phyloP scores from a whole-genome alignment of 2,329 filamentous ascomycete genomes.

The Beauveria sp. region DNA sequence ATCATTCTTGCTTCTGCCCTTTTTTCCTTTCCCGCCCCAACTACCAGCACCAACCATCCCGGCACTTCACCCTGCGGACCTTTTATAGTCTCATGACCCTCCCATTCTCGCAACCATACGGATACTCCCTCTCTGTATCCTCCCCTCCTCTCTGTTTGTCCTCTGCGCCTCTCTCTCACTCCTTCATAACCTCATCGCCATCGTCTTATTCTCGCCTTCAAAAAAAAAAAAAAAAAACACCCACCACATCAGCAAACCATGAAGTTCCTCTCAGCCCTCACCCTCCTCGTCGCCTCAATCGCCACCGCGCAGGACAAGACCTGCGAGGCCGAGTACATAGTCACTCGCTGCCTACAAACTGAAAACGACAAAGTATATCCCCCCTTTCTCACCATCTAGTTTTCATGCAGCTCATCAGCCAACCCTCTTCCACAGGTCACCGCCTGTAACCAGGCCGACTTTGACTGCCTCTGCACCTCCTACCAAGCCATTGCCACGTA shows the following conservation, averaged over 20 bases:
- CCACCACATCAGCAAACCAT: constrained; percentile 23
- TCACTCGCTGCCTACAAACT: constrained; percentile 35
- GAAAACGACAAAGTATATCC: constrained; percentile 30
- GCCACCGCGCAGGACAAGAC: constrained; percentile 23
- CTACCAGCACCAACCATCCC: too few species aligned
- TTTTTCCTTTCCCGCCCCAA: too few species aligned
- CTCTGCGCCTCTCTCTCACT: too few species aligned
- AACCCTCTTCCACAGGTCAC: constrained; percentile 20
- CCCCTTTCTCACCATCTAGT: background rate
- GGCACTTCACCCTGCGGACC: too few species aligned
- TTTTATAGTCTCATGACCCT: too few species aligned
- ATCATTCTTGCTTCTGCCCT: too few species aligned
- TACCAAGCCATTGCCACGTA: constrained; percentile 40
- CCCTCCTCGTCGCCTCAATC: constrained; percentile 29
- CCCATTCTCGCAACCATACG: too few species aligned
- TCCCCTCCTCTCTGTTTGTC: too few species aligned
- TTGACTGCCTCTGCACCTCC: constrained; percentile 38
- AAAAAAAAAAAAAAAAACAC: too few species aligned
- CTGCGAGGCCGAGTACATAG: constrained; percentile 41
- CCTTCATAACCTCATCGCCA: too few species aligned
- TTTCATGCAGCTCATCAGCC: background rate
- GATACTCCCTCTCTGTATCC: too few species aligned
- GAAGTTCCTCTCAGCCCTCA: constrained; percentile 37
- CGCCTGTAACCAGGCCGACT: constrained; percentile 34
- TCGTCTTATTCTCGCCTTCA: too few species aligned